Evolutionary conservation across 306 rosid species (phyloP).

Genomic region (Datisca glomerata): DNA sequence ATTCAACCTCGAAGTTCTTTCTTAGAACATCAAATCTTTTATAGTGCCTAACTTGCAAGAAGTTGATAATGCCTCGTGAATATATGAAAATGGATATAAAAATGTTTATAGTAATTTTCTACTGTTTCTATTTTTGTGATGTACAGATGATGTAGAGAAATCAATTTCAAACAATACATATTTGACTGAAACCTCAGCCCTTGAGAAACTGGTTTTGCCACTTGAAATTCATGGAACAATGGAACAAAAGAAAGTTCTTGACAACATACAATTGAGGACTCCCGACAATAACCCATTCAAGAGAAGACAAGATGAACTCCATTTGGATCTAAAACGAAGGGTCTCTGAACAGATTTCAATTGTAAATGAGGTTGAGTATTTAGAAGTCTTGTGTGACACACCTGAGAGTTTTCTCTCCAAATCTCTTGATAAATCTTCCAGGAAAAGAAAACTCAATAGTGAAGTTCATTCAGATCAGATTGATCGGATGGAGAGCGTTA

Average conservation of each 20-base stretch:
- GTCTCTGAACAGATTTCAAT: constrained; percentile 16
- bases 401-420: constrained; percentile 12
- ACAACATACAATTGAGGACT: constrained; percentile 26
- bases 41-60: not conserved
- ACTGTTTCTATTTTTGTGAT: not conserved
- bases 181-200: constrained; percentile 33
- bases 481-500: constrained; percentile 13
- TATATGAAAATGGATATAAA: too few relatives aligned
- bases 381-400: constrained; percentile 17
- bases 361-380: constrained; percentile 20
- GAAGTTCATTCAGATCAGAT: constrained; percentile 17
- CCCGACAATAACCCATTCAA: constrained; percentile 78
- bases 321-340: constrained; percentile 15
- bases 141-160: constrained; percentile 32
- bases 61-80: too few relatives aligned
- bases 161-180: constrained; percentile 14
- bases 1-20: not conserved
- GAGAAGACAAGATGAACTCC: constrained; percentile 32
- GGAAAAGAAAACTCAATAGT: constrained; percentile 40
- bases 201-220: constrained; percentile 50
- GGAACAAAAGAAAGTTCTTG: constrained; percentile 8
- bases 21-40: not conserved
- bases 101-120: not conserved
- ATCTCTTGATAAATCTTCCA: constrained; percentile 19
- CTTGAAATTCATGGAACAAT: constrained; percentile 14